These are phyloP conservation scores for Pseudocercospora cruenta DNA, from an alignment of 2,329 filamentous ascomycete species.

Conservation along the genomic window DNA sequence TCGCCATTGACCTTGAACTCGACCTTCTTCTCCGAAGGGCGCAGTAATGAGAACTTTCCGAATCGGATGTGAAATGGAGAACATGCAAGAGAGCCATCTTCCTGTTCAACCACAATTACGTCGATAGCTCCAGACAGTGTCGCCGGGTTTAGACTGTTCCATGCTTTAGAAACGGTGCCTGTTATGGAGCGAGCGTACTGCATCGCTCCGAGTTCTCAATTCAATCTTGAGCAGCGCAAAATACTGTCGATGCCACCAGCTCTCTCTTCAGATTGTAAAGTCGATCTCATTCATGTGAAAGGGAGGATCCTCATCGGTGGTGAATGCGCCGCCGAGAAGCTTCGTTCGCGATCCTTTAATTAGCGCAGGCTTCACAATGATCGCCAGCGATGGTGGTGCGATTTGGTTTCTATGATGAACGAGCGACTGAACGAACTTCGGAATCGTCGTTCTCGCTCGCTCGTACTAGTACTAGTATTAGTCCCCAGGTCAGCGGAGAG, in stretches of 20 bases:
- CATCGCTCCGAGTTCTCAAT: slow-evolving; percentile 57
- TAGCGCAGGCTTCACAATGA: not conserved
- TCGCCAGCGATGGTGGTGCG: not conserved
- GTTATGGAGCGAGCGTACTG: slow-evolving; percentile 97
- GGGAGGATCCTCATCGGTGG: not conserved
- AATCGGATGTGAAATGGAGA: slow-evolving; percentile 99
- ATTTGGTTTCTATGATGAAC: not conserved
- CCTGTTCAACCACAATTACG: slow-evolving; percentile 96
- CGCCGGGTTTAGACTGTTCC: slow-evolving; percentile 99
- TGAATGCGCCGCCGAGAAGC: not conserved
- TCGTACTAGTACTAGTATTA: not conserved
- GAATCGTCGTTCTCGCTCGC: not conserved
- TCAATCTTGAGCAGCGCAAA: not conserved
- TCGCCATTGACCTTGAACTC: slow-evolving; percentile 93
- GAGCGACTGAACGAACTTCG: not conserved
- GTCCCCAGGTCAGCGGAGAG: not conserved
- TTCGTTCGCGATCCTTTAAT: not conserved
- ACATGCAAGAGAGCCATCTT: slow-evolving; percentile 84
- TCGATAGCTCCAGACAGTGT: slow-evolving; percentile 97
- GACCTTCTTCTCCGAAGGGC: slow-evolving; percentile 97
- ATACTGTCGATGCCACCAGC: not conserved
- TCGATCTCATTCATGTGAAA: not conserved
- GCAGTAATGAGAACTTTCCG: slow-evolving; percentile 94
- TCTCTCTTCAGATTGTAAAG: not conserved
- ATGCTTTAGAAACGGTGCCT: slow-evolving; percentile 95